Evolutionary conservation across 2,329 filamentous ascomycete genomes (phyloP), one percentile per base, ranked within the genome.

Genomic region (Talaromyces marneffei): DNA sequence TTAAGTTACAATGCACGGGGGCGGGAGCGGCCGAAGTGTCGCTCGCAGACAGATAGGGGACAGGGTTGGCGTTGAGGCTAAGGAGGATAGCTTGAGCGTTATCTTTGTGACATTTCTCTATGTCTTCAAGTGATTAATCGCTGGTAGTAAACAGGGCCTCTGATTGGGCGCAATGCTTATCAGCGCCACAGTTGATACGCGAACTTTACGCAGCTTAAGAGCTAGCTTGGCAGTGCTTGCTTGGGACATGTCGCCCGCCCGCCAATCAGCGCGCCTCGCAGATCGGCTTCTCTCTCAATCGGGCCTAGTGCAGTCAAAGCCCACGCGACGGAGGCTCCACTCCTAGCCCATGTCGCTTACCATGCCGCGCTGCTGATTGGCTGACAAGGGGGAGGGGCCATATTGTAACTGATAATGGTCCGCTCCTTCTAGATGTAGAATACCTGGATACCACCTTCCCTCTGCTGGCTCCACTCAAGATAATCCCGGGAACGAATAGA

Each of bases 21-120:
- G 46, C 57, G 57, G 57, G 57, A 59, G 57, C 57, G 57, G 57
- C 57, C 57, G 57, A 59, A 44, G 35, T 42, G 33, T 39, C 16
- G 18, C 20, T 8, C 20, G n/a, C 18, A 44, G 31, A 39, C 18
- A 48, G 39, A 33, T 31, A 57, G 40, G 40, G 23, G 8, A 44
- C 31, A 31, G 12, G n/a, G 18, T 3, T 55, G 52, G 35, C 25
- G 31, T 55, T 40, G 20, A 55, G 14, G 48, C 48, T 52, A 52
- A 23, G 9, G 12, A 29, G 9, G 46, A 31, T 50, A 50, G 46
- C 46, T 39, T 23, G 53, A 31, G 12, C 25, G 54, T 57, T 57
- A 57, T 57, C 54, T 57, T 39, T 33, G 9, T 29, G 20, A 40
- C 20, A 40, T 16, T 25, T 37, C 39, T 18, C 33, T 39, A 16